Percentiles rank a stretch among this genome's conserved stretches.
These are phyloP conservation scores for Lathyrus sativus DNA, from an alignment of 306 rosid genomes.

Conservation along the genomic window DNA sequence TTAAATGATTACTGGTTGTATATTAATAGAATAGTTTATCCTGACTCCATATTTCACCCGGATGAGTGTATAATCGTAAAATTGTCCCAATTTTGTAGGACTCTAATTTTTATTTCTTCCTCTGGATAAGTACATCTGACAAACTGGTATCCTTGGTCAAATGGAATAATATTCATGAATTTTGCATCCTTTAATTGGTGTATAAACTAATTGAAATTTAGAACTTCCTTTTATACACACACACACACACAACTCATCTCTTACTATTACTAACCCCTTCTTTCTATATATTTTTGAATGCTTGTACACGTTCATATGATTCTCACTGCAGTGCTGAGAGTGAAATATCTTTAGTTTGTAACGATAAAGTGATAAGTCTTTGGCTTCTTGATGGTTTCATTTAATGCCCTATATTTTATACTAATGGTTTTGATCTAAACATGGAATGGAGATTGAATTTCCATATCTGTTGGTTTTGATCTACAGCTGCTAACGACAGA, in stretches of 20 bases:
- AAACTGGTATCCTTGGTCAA: not conserved
- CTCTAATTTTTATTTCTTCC: not conserved
- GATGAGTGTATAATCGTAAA: not conserved
- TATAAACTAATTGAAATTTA: not conserved
- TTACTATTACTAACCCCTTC: not conserved
- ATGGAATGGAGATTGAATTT: slow-evolving; percentile 27
- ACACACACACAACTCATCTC: not conserved
- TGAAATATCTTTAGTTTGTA: not conserved
- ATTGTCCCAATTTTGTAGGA: not conserved
- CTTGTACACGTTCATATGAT: not conserved
- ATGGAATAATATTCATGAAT: not conserved
- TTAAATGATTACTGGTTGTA: not conserved
- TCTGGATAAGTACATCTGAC: not conserved
- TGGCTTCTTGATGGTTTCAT: not conserved
- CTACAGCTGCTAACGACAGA: slow-evolving; percentile 15
- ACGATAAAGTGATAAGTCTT: not conserved
- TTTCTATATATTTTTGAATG: slow-evolving; percentile 1
- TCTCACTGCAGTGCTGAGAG: slow-evolving; percentile 10
- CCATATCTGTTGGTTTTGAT: slow-evolving; percentile 11
- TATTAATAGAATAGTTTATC: not conserved
- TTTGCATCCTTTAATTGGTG: not conserved
- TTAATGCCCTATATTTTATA: not conserved
- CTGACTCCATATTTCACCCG: not conserved
- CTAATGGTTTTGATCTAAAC: not conserved
- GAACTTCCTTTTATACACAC: not conserved